phyloP scores from a whole-genome alignment of 768 basidiomycete species.

The Amanita rubescens region DNA sequence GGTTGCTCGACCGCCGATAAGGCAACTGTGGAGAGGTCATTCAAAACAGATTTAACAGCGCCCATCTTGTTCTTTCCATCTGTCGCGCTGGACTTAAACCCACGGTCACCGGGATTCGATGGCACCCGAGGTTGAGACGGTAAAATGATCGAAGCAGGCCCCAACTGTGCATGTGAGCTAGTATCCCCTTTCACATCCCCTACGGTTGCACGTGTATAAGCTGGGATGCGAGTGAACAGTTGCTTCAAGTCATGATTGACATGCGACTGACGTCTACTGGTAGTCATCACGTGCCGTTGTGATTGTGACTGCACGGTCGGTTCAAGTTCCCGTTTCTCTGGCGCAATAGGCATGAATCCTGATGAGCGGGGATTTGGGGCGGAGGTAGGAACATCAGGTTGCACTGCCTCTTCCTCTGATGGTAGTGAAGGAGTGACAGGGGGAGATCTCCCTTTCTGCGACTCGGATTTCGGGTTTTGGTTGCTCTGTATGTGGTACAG shows the following conservation, averaged over 20 bases:
- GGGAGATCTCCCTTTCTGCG: background rate
- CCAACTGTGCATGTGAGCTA: background rate
- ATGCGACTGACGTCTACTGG: constrained; percentile 8
- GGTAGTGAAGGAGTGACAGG: background rate
- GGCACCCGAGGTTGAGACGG: background rate
- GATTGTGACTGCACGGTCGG: too few relatives aligned
- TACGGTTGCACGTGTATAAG: background rate
- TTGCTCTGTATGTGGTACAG: background rate
- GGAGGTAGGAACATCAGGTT: constrained; percentile 23
- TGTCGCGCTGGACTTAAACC: background rate
- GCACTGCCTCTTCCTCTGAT: background rate
- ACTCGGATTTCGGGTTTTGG: background rate
- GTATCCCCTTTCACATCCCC: background rate
- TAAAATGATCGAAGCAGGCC: background rate
- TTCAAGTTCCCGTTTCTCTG: constrained; percentile 43
- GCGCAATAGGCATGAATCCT: constrained; percentile 63
- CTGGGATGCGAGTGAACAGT: background rate
- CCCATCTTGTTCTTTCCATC: background rate
- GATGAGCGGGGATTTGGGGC: constrained; percentile 69
- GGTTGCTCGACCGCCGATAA: constrained; percentile 13
- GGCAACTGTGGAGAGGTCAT: constrained; percentile 11
- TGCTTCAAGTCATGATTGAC: background rate
- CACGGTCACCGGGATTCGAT: background rate
- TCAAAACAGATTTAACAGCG: constrained; percentile 9
- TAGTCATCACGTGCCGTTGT: background rate